Conservation (phyloP, 2,329 filamentous ascomycete genomes). For the Paraphaeosphaeria minitans region DNA sequence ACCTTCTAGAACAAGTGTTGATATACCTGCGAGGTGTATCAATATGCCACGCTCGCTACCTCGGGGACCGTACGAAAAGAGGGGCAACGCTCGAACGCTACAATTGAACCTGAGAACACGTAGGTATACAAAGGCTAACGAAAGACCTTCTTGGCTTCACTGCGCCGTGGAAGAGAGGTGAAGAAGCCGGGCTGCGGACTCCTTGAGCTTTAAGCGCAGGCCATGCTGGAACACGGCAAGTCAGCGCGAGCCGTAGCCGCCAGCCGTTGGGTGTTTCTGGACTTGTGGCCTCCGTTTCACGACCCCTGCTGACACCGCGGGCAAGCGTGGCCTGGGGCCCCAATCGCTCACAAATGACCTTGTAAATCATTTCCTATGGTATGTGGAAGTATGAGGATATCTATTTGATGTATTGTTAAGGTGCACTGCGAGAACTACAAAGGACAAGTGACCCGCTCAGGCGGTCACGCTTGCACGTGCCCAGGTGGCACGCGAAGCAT, state of each 20-base stretch:
- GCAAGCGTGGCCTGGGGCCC: conserved; percentile 21
- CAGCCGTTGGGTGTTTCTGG: conserved; percentile 41
- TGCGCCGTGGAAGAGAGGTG: conserved; percentile 24
- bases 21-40: neutral
- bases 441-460: neutral
- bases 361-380: conserved; percentile 17
- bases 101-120: neutral
- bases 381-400: neutral
- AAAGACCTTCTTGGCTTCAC: conserved; percentile 13
- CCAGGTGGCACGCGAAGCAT: neutral
- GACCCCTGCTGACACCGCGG: conserved; percentile 41
- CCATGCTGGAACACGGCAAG: conserved; percentile 23
- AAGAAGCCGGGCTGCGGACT: conserved; percentile 25
- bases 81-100: conserved; percentile 9
- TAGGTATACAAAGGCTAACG: conserved; percentile 10
- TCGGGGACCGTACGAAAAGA: conserved; percentile 9
- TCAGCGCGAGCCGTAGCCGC: conserved; percentile 39
- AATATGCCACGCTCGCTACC: neutral
- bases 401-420: neutral
- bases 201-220: conserved; percentile 27
- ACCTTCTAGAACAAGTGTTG: neutral
- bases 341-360: conserved; percentile 23
- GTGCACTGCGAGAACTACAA: neutral
- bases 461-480: neutral
- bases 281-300: conserved; percentile 35